phyloP scores from a whole-genome alignment of 2,329 filamentous ascomycete genomes.

The Aspergillus melleus region DNA sequence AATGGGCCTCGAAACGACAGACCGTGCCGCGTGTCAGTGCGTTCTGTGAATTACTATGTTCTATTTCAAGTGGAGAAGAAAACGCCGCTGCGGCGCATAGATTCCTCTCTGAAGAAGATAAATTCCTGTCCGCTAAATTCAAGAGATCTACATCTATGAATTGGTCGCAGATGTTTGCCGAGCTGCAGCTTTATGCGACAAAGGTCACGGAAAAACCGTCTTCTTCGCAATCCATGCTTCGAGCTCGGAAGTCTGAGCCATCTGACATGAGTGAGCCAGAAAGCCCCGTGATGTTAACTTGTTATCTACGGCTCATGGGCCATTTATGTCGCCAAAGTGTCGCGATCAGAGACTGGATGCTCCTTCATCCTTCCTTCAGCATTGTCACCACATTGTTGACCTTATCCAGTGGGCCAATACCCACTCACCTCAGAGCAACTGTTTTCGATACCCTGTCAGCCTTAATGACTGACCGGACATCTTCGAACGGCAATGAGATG shows the following conservation, averaged over 20 bases:
- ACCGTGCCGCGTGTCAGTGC: conserved; percentile 95
- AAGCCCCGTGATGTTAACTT: conserved; percentile 93
- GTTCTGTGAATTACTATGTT: conserved; percentile 94
- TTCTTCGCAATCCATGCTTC: conserved; percentile 56
- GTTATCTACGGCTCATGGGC: conserved; percentile 83
- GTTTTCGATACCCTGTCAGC: conserved; percentile 77
- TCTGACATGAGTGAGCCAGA: conserved; percentile 85
- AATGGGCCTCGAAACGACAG: conserved; percentile 93
- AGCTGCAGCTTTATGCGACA: conserved; percentile 79
- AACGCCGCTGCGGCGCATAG: conserved; percentile 83
- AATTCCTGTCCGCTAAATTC: conserved; percentile 72
- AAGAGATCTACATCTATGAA: conserved; percentile 81
- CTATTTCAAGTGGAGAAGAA: conserved; percentile 77
- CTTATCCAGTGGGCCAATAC: conserved; percentile 74
- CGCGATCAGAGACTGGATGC: conserved; percentile 70
- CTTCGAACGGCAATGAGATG: conserved; percentile 67
- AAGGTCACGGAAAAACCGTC: conserved; percentile 68
- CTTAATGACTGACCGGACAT: conserved; percentile 72
- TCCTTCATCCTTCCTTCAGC: conserved; percentile 66
- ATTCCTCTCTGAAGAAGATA: conserved; percentile 84
- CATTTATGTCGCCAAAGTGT: conserved; percentile 76
- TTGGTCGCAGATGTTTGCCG: conserved; percentile 89
- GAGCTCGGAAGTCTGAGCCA: conserved; percentile 60
- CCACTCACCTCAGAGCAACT: conserved; percentile 75
- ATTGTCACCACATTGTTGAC: conserved; percentile 74